These are phyloP conservation scores for Lachancea dasiensis DNA, from an alignment of 805 yeast genomes.

Conservation along the genomic window DNA sequence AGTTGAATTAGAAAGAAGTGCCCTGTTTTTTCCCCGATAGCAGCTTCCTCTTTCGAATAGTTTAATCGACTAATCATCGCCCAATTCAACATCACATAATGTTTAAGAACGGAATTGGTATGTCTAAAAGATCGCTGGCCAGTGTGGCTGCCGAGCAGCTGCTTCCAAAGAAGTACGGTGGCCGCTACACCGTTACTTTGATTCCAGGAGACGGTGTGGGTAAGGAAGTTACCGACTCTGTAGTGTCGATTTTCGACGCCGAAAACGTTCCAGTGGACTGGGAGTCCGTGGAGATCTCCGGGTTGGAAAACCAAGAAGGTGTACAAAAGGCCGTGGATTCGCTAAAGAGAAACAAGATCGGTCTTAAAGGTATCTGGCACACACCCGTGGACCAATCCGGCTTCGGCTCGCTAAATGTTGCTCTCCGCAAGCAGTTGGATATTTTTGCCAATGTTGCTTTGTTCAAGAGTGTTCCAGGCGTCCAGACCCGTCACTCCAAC, in stretches of 20 bases:
- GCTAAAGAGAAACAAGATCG: slow-evolving; percentile 92
- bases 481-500: slow-evolving; percentile 78
- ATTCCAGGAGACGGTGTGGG: slow-evolving; percentile 99
- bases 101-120: slow-evolving; percentile 28
- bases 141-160: slow-evolving; percentile 54
- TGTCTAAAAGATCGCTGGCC: slow-evolving; percentile 40
- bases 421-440: slow-evolving; percentile 92
- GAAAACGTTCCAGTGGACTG: slow-evolving; percentile 90
- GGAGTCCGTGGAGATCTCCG: slow-evolving; percentile 74
- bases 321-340: slow-evolving; percentile 85
- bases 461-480: slow-evolving; percentile 92
- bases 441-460: slow-evolving; percentile 93
- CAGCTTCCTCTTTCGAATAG: too few relatives aligned
- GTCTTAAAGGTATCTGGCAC: slow-evolving; percentile 91
- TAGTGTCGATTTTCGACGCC: slow-evolving; percentile 78
- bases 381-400: slow-evolving; percentile 76
- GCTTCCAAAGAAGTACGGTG: slow-evolving; percentile 90
- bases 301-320: slow-evolving; percentile 47
- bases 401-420: slow-evolving; percentile 86
- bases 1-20: background rate
- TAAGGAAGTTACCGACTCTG: slow-evolving; percentile 90
- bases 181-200: slow-evolving; percentile 87
- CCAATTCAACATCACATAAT: slow-evolving; percentile 13
- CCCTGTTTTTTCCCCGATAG: too few relatives aligned
- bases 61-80: too few relatives aligned